Evolutionary conservation across 2,329 filamentous ascomycete species (phyloP).

Genomic region (Penicillium sp.): DNA sequence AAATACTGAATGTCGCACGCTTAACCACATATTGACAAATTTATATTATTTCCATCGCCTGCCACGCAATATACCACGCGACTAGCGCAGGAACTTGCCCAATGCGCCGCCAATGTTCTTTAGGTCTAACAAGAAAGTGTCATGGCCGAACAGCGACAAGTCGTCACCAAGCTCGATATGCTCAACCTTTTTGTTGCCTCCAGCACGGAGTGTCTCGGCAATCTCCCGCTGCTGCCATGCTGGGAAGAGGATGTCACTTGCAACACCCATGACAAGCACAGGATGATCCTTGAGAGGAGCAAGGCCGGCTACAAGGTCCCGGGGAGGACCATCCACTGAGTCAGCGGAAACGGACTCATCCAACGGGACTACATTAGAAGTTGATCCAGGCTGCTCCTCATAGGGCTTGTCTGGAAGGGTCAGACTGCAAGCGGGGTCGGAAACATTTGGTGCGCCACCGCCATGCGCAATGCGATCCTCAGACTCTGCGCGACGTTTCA

Average conservation of each 20-base stretch:
- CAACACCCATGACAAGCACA: constrained; percentile 86
- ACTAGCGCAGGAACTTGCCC: constrained; percentile 68
- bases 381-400: constrained; percentile 70
- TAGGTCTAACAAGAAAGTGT: constrained; percentile 90
- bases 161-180: constrained; percentile 93
- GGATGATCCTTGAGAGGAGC: constrained; percentile 69
- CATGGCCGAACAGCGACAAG: constrained; percentile 90
- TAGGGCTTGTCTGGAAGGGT: constrained; percentile 82
- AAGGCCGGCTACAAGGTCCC: constrained; percentile 76
- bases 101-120: constrained; percentile 87
- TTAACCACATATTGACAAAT: background rate
- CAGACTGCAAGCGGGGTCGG: constrained; percentile 65
- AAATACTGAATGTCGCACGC: constrained; percentile 1
- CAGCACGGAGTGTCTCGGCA: constrained; percentile 72
- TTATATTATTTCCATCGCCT: background rate
- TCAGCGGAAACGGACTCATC: constrained; percentile 26
- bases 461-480: constrained; percentile 56
- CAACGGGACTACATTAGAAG: constrained; percentile 34
- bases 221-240: constrained; percentile 98
- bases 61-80: background rate
- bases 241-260: constrained; percentile 93
- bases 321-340: constrained; percentile 55
- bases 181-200: constrained; percentile 76
- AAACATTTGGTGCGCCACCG: constrained; percentile 26
- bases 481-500: constrained; percentile 60